These are phyloP conservation scores for Tolypocladium ovalisporum DNA, from an alignment of 2,329 filamentous ascomycete species.

Conservation along the genomic window DNA sequence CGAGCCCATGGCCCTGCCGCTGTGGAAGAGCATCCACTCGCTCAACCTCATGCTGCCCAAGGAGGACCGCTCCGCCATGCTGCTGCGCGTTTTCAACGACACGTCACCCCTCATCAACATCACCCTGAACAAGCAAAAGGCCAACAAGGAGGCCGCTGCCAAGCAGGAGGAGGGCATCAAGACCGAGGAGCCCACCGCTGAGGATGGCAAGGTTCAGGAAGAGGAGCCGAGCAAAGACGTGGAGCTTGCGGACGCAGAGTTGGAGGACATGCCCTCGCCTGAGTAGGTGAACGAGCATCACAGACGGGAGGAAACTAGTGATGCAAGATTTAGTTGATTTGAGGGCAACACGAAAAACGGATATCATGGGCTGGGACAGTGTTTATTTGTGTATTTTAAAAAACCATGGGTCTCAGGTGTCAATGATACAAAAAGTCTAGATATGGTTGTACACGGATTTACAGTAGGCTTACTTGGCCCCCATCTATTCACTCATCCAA, in stretches of 20 bases:
- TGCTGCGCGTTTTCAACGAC: slow-evolving; percentile 85
- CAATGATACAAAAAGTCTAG: not conserved
- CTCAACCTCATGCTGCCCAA: slow-evolving; percentile 98
- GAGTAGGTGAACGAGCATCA: slow-evolving; percentile 12
- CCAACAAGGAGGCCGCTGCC: slow-evolving; percentile 11
- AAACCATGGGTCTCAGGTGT: not conserved
- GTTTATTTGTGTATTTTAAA: not conserved
- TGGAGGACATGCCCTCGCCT: slow-evolving; percentile 27
- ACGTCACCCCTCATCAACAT: slow-evolving; percentile 72
- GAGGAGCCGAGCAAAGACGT: slow-evolving; percentile 20
- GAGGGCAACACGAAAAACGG: not conserved
- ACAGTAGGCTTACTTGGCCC: not conserved
- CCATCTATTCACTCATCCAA: slow-evolving; percentile 36
- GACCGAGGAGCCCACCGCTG: slow-evolving; percentile 11
- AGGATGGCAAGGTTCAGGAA: slow-evolving; percentile 17
- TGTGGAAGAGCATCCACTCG: slow-evolving; percentile 88
- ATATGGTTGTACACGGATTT: slow-evolving; percentile 10
- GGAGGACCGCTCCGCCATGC: slow-evolving; percentile 87
- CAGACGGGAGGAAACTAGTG: not conserved
- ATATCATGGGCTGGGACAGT: not conserved
- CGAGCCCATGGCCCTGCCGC: slow-evolving; percentile 77
- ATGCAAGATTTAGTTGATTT: not conserved
- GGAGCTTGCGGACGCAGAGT: slow-evolving; percentile 15
- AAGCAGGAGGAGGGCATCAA: slow-evolving; percentile 20
- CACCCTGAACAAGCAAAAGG: slow-evolving; percentile 37